Evolutionary conservation across 208 protist species (phyloP).

Genomic region (Sergeia podlipaevii): DNA sequence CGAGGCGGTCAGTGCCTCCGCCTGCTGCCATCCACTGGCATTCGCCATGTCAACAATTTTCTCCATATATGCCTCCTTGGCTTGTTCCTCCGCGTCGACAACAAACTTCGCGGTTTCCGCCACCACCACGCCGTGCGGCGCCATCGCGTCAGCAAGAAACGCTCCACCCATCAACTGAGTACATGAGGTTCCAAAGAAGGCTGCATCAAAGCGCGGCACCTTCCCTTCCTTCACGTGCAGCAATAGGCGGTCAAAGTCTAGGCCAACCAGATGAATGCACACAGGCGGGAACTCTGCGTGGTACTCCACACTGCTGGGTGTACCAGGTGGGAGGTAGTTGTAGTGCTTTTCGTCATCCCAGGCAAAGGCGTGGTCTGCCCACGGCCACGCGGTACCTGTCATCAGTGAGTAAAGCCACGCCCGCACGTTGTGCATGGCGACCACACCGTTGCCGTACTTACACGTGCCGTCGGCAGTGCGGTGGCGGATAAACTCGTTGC

Average conservation of each 20-base stretch:
- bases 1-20: slow-evolving; percentile 24
- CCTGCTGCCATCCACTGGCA: slow-evolving; percentile 37
- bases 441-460: slow-evolving; percentile 87
- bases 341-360: slow-evolving; percentile 82
- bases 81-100: slow-evolving; percentile 70
- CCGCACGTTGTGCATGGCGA: slow-evolving; percentile 88
- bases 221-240: slow-evolving; percentile 31
- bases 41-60: slow-evolving; percentile 55
- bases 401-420: slow-evolving; percentile 87
- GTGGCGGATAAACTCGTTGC: slow-evolving; percentile 60
- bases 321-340: slow-evolving; percentile 79
- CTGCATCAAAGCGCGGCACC: slow-evolving; percentile 47
- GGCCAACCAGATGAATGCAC: slow-evolving; percentile 74
- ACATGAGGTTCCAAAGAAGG: slow-evolving; percentile 77
- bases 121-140: slow-evolving; percentile 49
- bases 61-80: slow-evolving; percentile 64
- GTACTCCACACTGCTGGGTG: slow-evolving; percentile 53
- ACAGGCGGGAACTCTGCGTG: slow-evolving; percentile 50
- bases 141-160: slow-evolving; percentile 48
- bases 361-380: slow-evolving; percentile 83
- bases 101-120: slow-evolving; percentile 92
- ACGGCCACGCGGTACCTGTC: slow-evolving; percentile 76
- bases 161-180: slow-evolving; percentile 61
- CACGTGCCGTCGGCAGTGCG: slow-evolving; percentile 81
- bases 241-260: slow-evolving; percentile 70